Conservation (phyloP, 805 yeast species). For the Yarrowia bubula region DNA sequence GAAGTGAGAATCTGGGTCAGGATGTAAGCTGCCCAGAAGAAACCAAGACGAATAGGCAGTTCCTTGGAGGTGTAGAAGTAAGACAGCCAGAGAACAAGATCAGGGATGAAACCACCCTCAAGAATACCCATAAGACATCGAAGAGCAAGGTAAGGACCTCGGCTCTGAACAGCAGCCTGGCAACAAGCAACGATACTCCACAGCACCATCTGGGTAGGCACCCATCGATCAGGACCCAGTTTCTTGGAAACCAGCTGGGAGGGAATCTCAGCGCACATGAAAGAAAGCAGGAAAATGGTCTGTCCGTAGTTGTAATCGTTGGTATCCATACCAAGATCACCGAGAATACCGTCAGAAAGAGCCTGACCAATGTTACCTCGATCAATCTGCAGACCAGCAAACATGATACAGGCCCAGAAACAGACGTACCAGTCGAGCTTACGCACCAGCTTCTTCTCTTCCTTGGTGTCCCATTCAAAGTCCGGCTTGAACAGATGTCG, state of each 20-base stretch:
- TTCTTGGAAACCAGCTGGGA: conserved; percentile 64
- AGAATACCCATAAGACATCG: conserved; percentile 54
- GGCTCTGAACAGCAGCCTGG: conserved; percentile 48
- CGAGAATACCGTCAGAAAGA: conserved; percentile 54
- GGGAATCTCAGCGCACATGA: conserved; percentile 62
- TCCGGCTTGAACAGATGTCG: conserved; percentile 56
- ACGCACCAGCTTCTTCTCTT: conserved; percentile 49
- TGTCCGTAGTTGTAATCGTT: conserved; percentile 59
- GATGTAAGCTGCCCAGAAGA: conserved; percentile 59
- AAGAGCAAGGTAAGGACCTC: conserved; percentile 47
- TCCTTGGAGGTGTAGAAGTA: conserved; percentile 63
- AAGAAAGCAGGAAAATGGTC: conserved; percentile 55
- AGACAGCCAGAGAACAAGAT: conserved; percentile 59
- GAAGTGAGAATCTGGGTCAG: conserved; percentile 48
- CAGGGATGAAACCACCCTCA: conserved; percentile 74
- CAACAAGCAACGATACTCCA: conserved; percentile 59
- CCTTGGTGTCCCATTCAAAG: conserved; percentile 53
- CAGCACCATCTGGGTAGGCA: conserved; percentile 55
- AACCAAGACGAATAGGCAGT: conserved; percentile 55
- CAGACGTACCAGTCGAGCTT: conserved; percentile 58
- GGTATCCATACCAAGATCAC: conserved; percentile 52
- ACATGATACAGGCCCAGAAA: conserved; percentile 58
- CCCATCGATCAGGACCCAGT: conserved; percentile 63
- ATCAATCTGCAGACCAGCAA: conserved; percentile 58
- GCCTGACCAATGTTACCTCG: conserved; percentile 59